A percentile compares a stretch with the other conserved stretches of the same genome.
phyloP scores from a whole-genome alignment of 345 rosid genomes.

The Boechera stricta region DNA sequence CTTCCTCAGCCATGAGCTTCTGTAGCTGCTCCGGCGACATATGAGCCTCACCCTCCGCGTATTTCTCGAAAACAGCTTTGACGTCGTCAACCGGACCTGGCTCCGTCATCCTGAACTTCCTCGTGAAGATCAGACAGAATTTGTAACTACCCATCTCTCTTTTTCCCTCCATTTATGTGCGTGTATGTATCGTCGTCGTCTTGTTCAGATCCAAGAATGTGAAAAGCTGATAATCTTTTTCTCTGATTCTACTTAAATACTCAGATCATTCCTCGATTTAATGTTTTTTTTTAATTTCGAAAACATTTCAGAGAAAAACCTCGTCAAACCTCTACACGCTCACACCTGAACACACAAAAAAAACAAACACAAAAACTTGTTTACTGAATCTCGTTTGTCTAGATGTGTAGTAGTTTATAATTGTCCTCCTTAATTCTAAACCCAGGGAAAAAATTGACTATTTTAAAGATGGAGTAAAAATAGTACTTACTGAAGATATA shows the following conservation, averaged over 20 bases:
- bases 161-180: neutral
- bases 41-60: constrained; percentile 58
- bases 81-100: constrained; percentile 74
- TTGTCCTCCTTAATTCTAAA: neutral
- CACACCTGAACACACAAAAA: constrained; percentile 27
- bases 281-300: neutral
- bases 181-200: constrained; percentile 7
- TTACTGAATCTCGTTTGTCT: constrained; percentile 3
- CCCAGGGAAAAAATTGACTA: neutral
- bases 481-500: neutral
- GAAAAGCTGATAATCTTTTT: constrained; percentile 32
- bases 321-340: constrained; percentile 37
- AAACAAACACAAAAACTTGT: constrained; percentile 1
- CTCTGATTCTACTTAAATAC: constrained; percentile 16
- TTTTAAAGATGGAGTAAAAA: neutral
- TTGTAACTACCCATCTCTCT: constrained; percentile 67
- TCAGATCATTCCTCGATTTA: constrained; percentile 14
- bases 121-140: constrained; percentile 69
- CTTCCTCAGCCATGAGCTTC: constrained; percentile 56
- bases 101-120: constrained; percentile 70
- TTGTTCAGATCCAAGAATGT: constrained; percentile 42
- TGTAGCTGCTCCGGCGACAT: constrained; percentile 76
- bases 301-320: neutral
- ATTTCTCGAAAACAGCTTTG: constrained; percentile 57
- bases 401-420: constrained; percentile 4